Evolutionary conservation across 176 grass and related monocot species (phyloP).

Genomic region (Cenchrus purpureus): DNA sequence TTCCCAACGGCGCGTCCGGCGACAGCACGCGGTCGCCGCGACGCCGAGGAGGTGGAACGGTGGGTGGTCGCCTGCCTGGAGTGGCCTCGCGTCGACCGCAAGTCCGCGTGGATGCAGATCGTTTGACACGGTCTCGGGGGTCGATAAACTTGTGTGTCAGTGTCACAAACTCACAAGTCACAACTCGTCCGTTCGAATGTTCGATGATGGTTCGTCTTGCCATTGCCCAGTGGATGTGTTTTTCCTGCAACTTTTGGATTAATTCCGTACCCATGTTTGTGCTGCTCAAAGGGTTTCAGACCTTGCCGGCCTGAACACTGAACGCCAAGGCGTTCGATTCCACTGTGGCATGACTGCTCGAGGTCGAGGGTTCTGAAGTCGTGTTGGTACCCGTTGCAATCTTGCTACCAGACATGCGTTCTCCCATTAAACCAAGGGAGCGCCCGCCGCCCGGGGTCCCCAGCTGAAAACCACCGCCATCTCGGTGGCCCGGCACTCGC

Average conservation of each 20-base stretch:
- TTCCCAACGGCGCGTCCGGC: background rate
- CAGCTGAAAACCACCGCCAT: background rate
- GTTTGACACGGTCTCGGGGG: conserved; percentile 9
- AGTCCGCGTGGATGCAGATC: conserved; percentile 52
- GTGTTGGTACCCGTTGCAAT: background rate
- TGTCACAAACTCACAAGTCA: no score
- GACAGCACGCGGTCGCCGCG: background rate
- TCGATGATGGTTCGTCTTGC: background rate
- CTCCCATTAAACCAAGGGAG: background rate
- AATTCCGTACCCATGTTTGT: background rate
- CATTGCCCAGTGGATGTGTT: background rate
- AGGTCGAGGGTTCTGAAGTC: background rate
- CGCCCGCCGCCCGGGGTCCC: background rate
- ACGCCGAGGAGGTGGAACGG: conserved; percentile 34
- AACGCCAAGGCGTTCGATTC: background rate
- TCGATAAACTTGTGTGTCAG: no score
- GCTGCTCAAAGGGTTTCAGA: background rate
- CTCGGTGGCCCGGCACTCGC: background rate
- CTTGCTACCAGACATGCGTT: background rate
- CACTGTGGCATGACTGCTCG: background rate
- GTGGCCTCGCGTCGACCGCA: conserved; percentile 42
- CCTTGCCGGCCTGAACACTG: no score
- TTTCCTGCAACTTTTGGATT: background rate
- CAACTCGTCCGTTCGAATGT: background rate
- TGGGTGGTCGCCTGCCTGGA: conserved; percentile 55